Evolutionary conservation across 768 basidiomycete genomes (phyloP), one percentile per base, ranked within the genome.

Genomic region (Tulasnella sp.): DNA sequence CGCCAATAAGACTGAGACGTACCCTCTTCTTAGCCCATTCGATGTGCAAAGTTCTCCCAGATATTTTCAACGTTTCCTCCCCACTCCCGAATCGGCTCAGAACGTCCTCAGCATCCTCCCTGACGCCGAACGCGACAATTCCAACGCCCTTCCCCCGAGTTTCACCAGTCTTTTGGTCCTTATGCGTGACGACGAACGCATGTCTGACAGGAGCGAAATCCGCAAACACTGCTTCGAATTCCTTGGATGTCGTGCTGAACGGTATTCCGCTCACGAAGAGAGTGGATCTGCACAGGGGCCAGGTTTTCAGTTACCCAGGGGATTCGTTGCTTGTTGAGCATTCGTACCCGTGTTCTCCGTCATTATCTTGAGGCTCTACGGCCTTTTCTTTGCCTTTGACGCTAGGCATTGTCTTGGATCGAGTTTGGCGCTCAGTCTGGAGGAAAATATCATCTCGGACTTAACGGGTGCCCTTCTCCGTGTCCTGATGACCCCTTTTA

Each of bases 221-320:
- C 8, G 96, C 98, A 85, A 98, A 97, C 29, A 96, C 88, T 0
- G 96, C 95, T 80, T 93, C 89, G 37, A 99, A 86, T 83, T 97
- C 95, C 68, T 90, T 91, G 8, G 94, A 93, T 11, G 97, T 98
- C 76, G 91, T 93, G 54, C 90, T 89, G 82, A 93, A 96, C 0
- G 97, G 94, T 49, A 99, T 85, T 84, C 96, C 95, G 12, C 94
- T 96, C 74, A 99, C 91, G 83, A 98, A 98, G 75, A 99, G 84
- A 0, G 75, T 70, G 29, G 75, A 69, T 29, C 75, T 76, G 34
- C 22, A 25, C n/a, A 36, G 11, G 19, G n/a, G 25, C 37, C 9
- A 0, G 19, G 11, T 15, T 19, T 22, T 52, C 34, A 49, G 73
- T 17, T 8, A 7, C 36, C 37, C 31, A 49, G 38, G 11, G 14